Conservation (phyloP, 805 yeast species). For the Starmera amethionina region DNA sequence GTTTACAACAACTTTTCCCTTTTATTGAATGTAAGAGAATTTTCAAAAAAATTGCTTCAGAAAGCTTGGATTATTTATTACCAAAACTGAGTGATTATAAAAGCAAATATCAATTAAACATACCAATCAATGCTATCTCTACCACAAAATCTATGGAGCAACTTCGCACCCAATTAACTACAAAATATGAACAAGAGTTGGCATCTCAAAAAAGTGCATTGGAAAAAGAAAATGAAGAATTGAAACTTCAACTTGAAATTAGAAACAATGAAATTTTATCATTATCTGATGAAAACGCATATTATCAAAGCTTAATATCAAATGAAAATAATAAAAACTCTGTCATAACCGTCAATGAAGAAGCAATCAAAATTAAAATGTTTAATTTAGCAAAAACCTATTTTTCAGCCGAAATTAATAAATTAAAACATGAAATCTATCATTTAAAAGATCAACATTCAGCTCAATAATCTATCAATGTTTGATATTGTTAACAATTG, state of each 20-base stretch:
- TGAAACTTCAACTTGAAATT: neutral
- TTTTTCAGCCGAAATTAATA: constrained; percentile 2
- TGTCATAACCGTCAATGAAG: constrained; percentile 4
- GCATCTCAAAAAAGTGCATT: neutral
- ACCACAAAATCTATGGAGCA: neutral
- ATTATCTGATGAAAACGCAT: constrained; percentile 2
- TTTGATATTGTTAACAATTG: neutral
- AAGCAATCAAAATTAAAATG: constrained; percentile 1
- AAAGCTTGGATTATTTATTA: neutral
- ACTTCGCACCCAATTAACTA: neutral
- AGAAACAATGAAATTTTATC: constrained; percentile 1
- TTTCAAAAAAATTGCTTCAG: neutral
- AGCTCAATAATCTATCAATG: neutral
- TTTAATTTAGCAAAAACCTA: constrained; percentile 3
- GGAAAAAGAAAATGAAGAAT: neutral
- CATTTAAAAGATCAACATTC: neutral
- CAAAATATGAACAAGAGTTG: neutral
- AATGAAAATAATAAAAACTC: constrained; percentile 1
- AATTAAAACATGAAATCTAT: constrained; percentile 1
- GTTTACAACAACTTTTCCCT: neutral
- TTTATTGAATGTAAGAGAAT: neutral
- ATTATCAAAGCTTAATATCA: neutral
- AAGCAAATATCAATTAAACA: neutral
- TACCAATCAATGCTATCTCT: neutral
- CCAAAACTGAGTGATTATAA: neutral